Evolutionary conservation across 768 basidiomycete genomes (phyloP), one percentile per base, ranked within the genome.

Genomic region (Cystofilobasidium capitatum): DNA sequence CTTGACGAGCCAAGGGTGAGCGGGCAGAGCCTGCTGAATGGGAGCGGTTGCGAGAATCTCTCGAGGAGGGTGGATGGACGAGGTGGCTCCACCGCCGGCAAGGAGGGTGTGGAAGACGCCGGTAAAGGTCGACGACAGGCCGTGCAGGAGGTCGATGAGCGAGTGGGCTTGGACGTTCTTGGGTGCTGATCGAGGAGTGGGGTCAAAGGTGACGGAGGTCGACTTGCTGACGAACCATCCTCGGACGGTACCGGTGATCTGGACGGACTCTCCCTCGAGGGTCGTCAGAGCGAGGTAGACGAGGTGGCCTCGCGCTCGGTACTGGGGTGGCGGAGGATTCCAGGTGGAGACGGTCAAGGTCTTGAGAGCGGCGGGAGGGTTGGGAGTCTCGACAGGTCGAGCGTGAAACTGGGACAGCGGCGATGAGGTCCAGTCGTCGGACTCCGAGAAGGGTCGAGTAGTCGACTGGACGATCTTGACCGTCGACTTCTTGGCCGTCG

Each of bases 301-400:
- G 66, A 79, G 75, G 68, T 81, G 79, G 20, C 80, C 80, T 26
- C 74, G 70, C 58, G 79, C 73, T 17, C 79, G 76, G 24, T 76
- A 75, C 42, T 78, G 75, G 35, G 79, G 76, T 17, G 79, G 75
- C 12, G 80, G 79, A 20, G 79, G 80, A 72, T 79, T 79, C 77
- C 79, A 81, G 12, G 78, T 76, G 17, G 79, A 79, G 49, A 81
- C 67, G 55, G 74, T 72, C 42, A 79, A 71, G 1, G 74, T 70
- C 66, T 74, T 76, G 47, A 79, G 59, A 61, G 75, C 75, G 1
- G 76, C 68, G 29, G 69, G 70, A 33, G 76, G 73, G 33, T 69
- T 40, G 2, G 72, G 58, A 7, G 74, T 71, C 61, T 74, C 71
- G 36, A 70, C 29, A 20, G 72, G 70, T 7, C 75, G 74, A 3